Percentiles rank a stretch among this genome's conserved stretches.
These are phyloP conservation scores for Penicillium fimorum DNA, from an alignment of 495 filamentous ascomycete genomes.

Conservation along the genomic window DNA sequence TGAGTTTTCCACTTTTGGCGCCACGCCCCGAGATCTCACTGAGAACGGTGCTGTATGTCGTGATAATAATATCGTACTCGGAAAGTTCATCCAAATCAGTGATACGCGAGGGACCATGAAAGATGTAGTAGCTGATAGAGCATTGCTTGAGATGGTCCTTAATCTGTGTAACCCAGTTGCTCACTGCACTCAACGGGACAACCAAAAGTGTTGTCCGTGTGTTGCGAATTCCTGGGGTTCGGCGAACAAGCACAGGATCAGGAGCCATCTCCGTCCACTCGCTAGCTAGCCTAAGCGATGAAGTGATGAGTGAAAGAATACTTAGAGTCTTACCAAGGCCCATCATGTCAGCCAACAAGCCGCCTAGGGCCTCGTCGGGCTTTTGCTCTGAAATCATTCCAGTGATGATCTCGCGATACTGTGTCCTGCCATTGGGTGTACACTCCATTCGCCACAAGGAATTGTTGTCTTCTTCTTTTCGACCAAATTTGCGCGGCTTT, in stretches of 20 bases:
- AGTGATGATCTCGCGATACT: slow-evolving; percentile 82
- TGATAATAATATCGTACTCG: slow-evolving; percentile 79
- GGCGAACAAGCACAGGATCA: slow-evolving; percentile 25
- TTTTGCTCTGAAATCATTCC: slow-evolving; percentile 59
- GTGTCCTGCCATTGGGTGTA: slow-evolving; percentile 50
- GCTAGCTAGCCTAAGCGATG: slow-evolving; percentile 57
- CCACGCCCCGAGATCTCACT: slow-evolving; percentile 66
- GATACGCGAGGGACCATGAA: slow-evolving; percentile 75
- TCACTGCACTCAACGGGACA: slow-evolving; percentile 83
- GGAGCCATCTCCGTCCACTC: slow-evolving; percentile 48
- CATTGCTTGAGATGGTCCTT: slow-evolving; percentile 68
- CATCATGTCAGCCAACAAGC: slow-evolving; percentile 98
- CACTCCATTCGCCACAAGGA: slow-evolving; percentile 70
- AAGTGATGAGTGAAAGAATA: slow-evolving; percentile 72
- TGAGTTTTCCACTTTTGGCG: slow-evolving; percentile 54
- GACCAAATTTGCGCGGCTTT: slow-evolving; percentile 54
- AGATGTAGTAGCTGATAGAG: slow-evolving; percentile 68
- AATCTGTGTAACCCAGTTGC: slow-evolving; percentile 91
- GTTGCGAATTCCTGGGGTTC: slow-evolving; percentile 57
- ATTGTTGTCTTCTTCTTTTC: slow-evolving; percentile 57
- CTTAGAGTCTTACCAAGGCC: slow-evolving; percentile 93
- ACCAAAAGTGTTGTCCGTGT: slow-evolving; percentile 81
- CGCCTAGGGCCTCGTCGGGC: slow-evolving; percentile 72
- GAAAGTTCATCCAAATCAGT: slow-evolving; percentile 66
- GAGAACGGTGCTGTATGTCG: slow-evolving; percentile 85